Conservation (phyloP, 78 protist species). For the Mantamonas sphyraenae region DNA sequence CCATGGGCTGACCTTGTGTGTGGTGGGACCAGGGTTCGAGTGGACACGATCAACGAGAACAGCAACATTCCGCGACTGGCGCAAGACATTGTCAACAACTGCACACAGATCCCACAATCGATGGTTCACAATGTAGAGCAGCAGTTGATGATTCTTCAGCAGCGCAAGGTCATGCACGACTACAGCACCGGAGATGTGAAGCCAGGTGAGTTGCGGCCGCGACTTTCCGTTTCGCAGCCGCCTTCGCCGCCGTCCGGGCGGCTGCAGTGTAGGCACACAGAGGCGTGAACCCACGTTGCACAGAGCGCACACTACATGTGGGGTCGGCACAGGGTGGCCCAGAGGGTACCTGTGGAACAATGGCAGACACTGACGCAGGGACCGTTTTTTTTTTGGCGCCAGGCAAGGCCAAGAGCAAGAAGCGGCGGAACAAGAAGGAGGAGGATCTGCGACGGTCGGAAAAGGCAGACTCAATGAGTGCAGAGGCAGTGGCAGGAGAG, state of each 20-base stretch:
- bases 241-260: background rate
- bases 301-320: too few species aligned
- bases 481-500: background rate
- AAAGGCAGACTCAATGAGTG: background rate
- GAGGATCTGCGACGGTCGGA: background rate
- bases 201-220: background rate
- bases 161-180: slow-evolving; percentile 10
- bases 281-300: too few species aligned
- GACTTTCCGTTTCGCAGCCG: background rate
- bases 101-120: background rate
- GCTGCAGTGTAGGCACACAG: too few species aligned
- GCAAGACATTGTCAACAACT: slow-evolving; percentile 11
- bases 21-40: background rate
- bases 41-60: slow-evolving; percentile 7
- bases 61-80: slow-evolving; percentile 3
- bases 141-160: background rate
- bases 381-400: too few species aligned
- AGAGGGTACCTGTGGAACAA: too few species aligned
- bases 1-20: too few species aligned
- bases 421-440: background rate
- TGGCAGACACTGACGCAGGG: too few species aligned
- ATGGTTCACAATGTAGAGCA: background rate
- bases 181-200: background rate
- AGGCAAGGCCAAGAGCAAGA: too few species aligned
- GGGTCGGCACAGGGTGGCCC: too few species aligned